Conservation (phyloP, 2,329 filamentous ascomycete genomes). For the Drechslera avenae region DNA sequence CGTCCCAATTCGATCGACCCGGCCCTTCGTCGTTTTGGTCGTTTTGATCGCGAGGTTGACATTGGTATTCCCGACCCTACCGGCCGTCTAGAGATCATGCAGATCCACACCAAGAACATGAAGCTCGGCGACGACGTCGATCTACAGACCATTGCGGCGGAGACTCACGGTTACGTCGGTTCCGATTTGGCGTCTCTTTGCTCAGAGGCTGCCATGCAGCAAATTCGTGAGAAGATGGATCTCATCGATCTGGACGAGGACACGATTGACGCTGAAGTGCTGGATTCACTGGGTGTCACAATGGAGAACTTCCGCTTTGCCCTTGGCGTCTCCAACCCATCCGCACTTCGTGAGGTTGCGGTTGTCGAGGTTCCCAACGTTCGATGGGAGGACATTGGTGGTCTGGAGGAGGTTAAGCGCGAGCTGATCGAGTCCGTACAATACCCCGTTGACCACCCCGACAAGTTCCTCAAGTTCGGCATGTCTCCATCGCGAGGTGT, state of each 20-base stretch:
- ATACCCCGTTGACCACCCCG: constrained; percentile 98
- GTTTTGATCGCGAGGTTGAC: constrained; percentile 98
- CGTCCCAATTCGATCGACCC: constrained; percentile 98
- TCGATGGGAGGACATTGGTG: constrained; percentile 99
- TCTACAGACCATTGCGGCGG: constrained; percentile 91
- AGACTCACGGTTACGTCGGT: constrained; percentile 99
- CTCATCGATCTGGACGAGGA: constrained; percentile 98
- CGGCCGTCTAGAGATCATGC: constrained; percentile 96
- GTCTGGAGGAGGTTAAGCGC: constrained; percentile 97
- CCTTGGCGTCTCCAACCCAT: constrained; percentile 97
- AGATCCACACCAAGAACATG: constrained; percentile 99
- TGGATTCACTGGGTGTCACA: constrained; percentile 96
- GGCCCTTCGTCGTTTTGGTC: constrained; percentile 94
- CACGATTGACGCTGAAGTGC: constrained; percentile 96
- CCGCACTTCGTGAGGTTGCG: constrained; percentile 95
- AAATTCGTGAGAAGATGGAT: constrained; percentile 99
- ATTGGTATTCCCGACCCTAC: constrained; percentile 98
- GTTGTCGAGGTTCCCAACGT: constrained; percentile 99
- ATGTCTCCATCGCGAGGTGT: constrained; percentile 98
- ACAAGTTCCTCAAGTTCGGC: constrained; percentile 99
- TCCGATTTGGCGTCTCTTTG: constrained; percentile 98
- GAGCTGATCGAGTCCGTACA: constrained; percentile 99
- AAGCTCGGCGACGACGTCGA: constrained; percentile 97
- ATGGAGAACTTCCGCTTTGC: constrained; percentile 99
- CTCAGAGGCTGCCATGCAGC: constrained; percentile 99